Evolutionary conservation across 192 early-diverging fungal species (phyloP).

Genomic region (Backusella westeae): DNA sequence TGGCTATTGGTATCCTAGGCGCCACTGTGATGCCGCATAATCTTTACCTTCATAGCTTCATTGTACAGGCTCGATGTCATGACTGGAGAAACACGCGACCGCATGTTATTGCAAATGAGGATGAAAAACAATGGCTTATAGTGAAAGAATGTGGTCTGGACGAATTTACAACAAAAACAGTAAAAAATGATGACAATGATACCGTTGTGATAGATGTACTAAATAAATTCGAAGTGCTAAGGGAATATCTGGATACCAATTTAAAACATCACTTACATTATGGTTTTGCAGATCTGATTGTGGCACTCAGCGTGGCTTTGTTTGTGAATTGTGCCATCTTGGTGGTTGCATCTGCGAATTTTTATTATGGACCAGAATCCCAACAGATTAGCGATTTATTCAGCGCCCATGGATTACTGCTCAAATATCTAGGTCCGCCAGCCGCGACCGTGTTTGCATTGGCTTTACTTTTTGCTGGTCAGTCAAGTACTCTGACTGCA

Average conservation of each 20-base stretch:
- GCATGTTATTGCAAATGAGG: neutral
- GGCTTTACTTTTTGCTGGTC: conserved; percentile 75
- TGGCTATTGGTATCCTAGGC: conserved; percentile 81
- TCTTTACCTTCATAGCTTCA: conserved; percentile 73
- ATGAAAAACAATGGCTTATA: neutral
- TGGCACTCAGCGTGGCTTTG: conserved; percentile 70
- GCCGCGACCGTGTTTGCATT: conserved; percentile 74
- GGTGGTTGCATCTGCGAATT: conserved; percentile 73
- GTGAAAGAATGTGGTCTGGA: neutral
- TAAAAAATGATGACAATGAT: neutral
- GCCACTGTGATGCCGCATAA: conserved; percentile 78
- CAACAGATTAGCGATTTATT: conserved; percentile 59
- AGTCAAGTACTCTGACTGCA: conserved; percentile 75
- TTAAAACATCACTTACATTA: conserved; percentile 33
- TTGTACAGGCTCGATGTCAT: conserved; percentile 64
- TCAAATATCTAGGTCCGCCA: conserved; percentile 53
- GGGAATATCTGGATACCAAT: conserved; percentile 2
- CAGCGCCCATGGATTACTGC: conserved; percentile 62
- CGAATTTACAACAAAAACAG: neutral
- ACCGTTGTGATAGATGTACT: neutral
- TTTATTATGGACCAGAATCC: conserved; percentile 44
- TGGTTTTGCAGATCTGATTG: conserved; percentile 60
- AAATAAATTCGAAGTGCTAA: conserved; percentile 3
- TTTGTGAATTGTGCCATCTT: conserved; percentile 80
- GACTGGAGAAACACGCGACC: conserved; percentile 24